phyloP scores from a whole-genome alignment of 108 stramenopile species.

The Chaetoceros muelleri region DNA sequence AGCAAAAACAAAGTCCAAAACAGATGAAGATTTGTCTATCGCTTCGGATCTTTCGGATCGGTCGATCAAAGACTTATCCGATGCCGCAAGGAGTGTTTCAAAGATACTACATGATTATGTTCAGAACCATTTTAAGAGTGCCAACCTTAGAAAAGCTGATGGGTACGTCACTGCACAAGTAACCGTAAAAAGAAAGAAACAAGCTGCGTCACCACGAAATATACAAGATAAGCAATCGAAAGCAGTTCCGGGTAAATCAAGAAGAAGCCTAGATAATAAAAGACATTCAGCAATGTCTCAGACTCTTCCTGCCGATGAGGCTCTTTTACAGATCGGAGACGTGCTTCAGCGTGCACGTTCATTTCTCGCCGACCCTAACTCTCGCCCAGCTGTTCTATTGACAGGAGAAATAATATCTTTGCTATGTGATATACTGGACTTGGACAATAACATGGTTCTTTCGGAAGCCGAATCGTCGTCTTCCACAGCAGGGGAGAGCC shows the following conservation, averaged over 20 bases:
- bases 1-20: neutral
- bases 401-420: slow-evolving; percentile 71
- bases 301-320: slow-evolving; percentile 14
- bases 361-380: slow-evolving; percentile 63
- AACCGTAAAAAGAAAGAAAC: slow-evolving; percentile 7
- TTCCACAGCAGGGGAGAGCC: slow-evolving; percentile 34
- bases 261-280: slow-evolving; percentile 1
- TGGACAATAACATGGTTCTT: slow-evolving; percentile 73
- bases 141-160: neutral
- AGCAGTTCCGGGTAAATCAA: slow-evolving; percentile 2
- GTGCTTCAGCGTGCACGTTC: slow-evolving; percentile 68
- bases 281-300: neutral
- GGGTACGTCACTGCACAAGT: neutral
- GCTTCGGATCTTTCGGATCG: slow-evolving; percentile 11
- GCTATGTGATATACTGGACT: slow-evolving; percentile 69
- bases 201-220: neutral
- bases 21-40: neutral
- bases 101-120: slow-evolving; percentile 69
- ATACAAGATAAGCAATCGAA: slow-evolving; percentile 4
- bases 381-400: slow-evolving; percentile 54
- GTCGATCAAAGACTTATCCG: slow-evolving; percentile 46
- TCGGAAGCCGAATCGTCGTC: slow-evolving; percentile 53
- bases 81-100: slow-evolving; percentile 69
- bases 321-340: slow-evolving; percentile 64
- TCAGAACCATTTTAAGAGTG: slow-evolving; percentile 31